Percentiles rank a stretch among this genome's conserved stretches.
These are phyloP conservation scores for Termitomyces eurrhizus DNA, from an alignment of 768 basidiomycete genomes.

Conservation along the genomic window DNA sequence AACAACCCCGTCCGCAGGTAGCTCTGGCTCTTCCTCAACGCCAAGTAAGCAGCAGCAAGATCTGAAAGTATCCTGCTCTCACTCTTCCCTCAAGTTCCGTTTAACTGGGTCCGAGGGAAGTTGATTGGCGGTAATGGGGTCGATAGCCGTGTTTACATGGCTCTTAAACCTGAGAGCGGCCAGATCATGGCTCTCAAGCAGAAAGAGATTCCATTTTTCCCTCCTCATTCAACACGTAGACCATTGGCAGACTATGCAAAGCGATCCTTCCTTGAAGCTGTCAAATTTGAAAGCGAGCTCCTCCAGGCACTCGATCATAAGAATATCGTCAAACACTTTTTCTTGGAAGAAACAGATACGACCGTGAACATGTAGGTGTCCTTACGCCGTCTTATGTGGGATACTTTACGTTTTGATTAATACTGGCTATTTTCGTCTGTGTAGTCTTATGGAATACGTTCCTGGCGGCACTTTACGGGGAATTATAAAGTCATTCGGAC, in stretches of 20 bases:
- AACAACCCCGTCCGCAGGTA: neutral
- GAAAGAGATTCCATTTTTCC: slow-evolving; percentile 75
- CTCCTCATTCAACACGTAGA: neutral
- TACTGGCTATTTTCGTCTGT: neutral
- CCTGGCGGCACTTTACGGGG: slow-evolving; percentile 93
- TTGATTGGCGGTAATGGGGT: slow-evolving; percentile 95
- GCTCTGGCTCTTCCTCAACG: neutral
- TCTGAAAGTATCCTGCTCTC: slow-evolving; percentile 4
- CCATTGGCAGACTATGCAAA: slow-evolving; percentile 51
- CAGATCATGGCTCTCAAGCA: slow-evolving; percentile 99
- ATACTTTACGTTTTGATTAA: neutral
- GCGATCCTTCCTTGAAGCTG: slow-evolving; percentile 82
- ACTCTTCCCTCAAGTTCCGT: slow-evolving; percentile 53
- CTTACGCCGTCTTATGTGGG: neutral
- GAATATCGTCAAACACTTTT: slow-evolving; percentile 94
- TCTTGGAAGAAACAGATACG: slow-evolving; percentile 81
- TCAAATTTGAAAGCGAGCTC: slow-evolving; percentile 92
- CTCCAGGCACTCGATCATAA: slow-evolving; percentile 94
- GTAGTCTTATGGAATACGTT: slow-evolving; percentile 95
- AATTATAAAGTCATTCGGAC: slow-evolving; percentile 82
- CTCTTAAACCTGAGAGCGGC: slow-evolving; percentile 88
- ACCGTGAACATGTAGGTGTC: slow-evolving; percentile 83
- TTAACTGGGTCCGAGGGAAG: slow-evolving; percentile 97
- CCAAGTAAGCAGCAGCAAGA: slow-evolving; percentile 12
- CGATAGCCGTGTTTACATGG: slow-evolving; percentile 93